A percentile compares a stretch with the other conserved stretches of the same genome.
Conservation (phyloP, 495 filamentous ascomycete species). For the Lasiosphaeriaceae sp. region DNA sequence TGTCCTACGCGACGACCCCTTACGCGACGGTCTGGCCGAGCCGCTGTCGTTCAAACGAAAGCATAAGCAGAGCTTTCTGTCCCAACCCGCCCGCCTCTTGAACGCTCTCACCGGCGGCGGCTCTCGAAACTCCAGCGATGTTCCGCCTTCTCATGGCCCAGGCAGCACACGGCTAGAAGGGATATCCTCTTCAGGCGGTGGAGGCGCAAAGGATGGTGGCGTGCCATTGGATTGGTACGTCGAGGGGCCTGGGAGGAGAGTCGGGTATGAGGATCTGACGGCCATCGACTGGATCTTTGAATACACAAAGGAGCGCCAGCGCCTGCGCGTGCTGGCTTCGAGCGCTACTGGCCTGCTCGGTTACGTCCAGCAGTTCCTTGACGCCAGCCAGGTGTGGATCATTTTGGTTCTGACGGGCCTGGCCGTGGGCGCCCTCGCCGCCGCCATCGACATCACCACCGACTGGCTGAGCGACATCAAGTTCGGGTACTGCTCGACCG, state of each 20-base stretch:
- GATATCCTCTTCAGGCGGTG: conserved; percentile 1
- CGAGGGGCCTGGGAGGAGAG: conserved; percentile 84
- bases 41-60: conserved; percentile 84
- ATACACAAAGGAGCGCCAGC: conserved; percentile 92
- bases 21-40: conserved; percentile 44
- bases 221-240: conserved; percentile 78
- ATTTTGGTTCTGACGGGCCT: conserved; percentile 73
- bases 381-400: conserved; percentile 88
- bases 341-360: conserved; percentile 69
- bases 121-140: neutral
- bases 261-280: conserved; percentile 93
- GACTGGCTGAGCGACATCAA: conserved; percentile 95
- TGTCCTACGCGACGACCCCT: conserved; percentile 45
- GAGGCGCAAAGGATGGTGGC: conserved; percentile 54
- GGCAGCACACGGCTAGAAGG: neutral
- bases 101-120: conserved; percentile 50
- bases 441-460: conserved; percentile 84
- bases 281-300: conserved; percentile 99
- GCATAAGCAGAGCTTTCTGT: conserved; percentile 54
- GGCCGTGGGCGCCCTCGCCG: conserved; percentile 77
- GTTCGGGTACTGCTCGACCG: conserved; percentile 77
- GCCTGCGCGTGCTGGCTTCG: conserved; percentile 69
- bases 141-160: conserved; percentile 1
- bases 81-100: conserved; percentile 50
- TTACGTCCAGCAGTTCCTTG: conserved; percentile 64